Percentiles rank a stretch among this genome's conserved stretches.
Conservation (phyloP, 768 basidiomycete genomes). For the Galerina sulciceps region DNA sequence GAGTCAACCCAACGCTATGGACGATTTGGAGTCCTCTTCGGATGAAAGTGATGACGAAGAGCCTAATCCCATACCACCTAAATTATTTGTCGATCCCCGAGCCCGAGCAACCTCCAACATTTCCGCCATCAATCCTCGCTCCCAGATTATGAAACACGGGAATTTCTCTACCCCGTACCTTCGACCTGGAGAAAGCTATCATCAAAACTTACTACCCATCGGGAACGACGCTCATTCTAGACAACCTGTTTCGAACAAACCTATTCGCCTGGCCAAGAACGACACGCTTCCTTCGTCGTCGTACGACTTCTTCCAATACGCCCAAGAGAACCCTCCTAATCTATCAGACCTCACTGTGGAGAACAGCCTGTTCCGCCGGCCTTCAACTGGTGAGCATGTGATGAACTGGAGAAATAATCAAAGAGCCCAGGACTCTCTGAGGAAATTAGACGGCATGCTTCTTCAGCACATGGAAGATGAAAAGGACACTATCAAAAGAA, state of each 20-base stretch:
- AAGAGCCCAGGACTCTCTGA: conserved; percentile 59
- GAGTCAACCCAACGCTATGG: conserved; percentile 71
- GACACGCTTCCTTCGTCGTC: conserved; percentile 38
- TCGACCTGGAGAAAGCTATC: conserved; percentile 34
- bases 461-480: conserved; percentile 84
- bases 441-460: conserved; percentile 78
- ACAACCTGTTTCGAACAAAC: conserved; percentile 58
- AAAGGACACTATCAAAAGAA: conserved; percentile 77
- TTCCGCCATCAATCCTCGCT: conserved; percentile 31
- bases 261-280: conserved; percentile 41
- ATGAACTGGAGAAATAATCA: conserved; percentile 38
- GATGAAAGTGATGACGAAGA: conserved; percentile 42
- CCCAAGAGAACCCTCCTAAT: conserved; percentile 41
- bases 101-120: conserved; percentile 42
- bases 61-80: conserved; percentile 17
- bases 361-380: conserved; percentile 19
- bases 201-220: conserved; percentile 25
- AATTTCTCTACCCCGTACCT: conserved; percentile 76
- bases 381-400: conserved; percentile 35
- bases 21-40: conserved; percentile 70
- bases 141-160: conserved; percentile 64
- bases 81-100: conserved; percentile 36
- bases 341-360: conserved; percentile 12
- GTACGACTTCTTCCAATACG: conserved; percentile 51
- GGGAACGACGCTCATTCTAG: conserved; percentile 39